Conservation (phyloP, 805 yeast species). For the Metschnikowia cerradonensis region DNA sequence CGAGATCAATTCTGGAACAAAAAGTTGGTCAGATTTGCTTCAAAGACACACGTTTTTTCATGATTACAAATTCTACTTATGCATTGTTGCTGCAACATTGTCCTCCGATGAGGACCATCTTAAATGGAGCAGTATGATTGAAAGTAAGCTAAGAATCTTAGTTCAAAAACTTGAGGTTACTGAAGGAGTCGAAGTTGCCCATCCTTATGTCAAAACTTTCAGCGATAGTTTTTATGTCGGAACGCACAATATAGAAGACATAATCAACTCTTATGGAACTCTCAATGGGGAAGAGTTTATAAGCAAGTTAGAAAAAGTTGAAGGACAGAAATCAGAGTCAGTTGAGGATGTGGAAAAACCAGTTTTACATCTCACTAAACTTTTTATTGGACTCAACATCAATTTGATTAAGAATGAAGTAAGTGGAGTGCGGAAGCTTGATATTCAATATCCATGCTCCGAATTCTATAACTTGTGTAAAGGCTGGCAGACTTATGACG, state of each 20-base stretch:
- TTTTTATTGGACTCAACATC: constrained; percentile 75
- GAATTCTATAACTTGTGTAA: constrained; percentile 83
- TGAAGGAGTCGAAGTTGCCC: constrained; percentile 76
- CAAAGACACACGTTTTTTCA: constrained; percentile 77
- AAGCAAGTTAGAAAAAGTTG: not conserved
- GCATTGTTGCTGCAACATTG: constrained; percentile 72
- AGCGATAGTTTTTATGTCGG: not conserved
- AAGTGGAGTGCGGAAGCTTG: constrained; percentile 44
- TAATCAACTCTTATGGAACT: constrained; percentile 63
- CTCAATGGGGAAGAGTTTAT: constrained; percentile 44
- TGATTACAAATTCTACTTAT: constrained; percentile 80
- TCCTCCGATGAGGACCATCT: constrained; percentile 76
- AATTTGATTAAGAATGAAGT: not conserved
- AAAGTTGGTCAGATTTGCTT: constrained; percentile 71
- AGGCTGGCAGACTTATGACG: constrained; percentile 64
- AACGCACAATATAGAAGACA: constrained; percentile 50
- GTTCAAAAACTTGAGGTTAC: constrained; percentile 79
- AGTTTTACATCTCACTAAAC: constrained; percentile 28
- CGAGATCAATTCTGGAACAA: not conserved
- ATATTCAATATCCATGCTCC: constrained; percentile 83
- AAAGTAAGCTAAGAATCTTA: constrained; percentile 74
- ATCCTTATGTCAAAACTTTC: constrained; percentile 82
- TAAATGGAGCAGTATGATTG: constrained; percentile 92
- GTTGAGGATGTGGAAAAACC: constrained; percentile 15
- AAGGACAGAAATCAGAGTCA: not conserved